phyloP scores from a whole-genome alignment of 495 filamentous ascomycete species.

The Tuber microsphaerosporum region DNA sequence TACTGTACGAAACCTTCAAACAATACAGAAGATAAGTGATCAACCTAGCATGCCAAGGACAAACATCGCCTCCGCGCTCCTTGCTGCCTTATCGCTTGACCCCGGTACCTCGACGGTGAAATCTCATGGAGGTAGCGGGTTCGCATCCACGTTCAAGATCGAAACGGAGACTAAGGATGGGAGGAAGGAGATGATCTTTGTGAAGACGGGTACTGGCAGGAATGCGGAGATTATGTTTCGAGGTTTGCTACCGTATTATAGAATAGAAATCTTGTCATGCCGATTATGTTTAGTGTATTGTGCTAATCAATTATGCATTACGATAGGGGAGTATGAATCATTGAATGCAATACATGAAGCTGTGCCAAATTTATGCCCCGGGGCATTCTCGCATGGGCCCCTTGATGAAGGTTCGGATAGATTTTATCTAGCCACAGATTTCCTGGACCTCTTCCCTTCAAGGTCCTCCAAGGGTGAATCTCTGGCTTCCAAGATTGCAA shows the following conservation, averaged over 20 bases:
- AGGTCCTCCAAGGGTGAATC: constrained; percentile 46
- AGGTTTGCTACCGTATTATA: constrained; percentile 44
- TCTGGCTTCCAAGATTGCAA: constrained; percentile 68
- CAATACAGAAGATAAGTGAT: background rate
- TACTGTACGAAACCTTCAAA: background rate
- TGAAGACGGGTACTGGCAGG: constrained; percentile 65
- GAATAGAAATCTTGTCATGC: background rate
- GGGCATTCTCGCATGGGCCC: constrained; percentile 61
- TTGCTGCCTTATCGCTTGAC: constrained; percentile 61
- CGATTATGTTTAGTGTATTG: background rate
- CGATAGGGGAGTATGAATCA: constrained; percentile 66
- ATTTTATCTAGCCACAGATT: constrained; percentile 74
- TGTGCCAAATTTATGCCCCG: constrained; percentile 68
- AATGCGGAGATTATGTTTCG: constrained; percentile 70
- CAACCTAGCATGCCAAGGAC: constrained; percentile 15
- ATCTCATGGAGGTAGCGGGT: constrained; percentile 63
- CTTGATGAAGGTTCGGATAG: constrained; percentile 49
- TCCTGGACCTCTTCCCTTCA: constrained; percentile 56
- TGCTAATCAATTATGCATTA: constrained; percentile 17
- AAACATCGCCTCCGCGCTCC: constrained; percentile 53
- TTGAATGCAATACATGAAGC: constrained; percentile 68
- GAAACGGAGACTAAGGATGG: constrained; percentile 49
- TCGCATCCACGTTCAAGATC: constrained; percentile 66
- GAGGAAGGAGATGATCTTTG: constrained; percentile 60
- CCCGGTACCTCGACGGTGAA: constrained; percentile 54